Percentiles rank a stretch among this genome's conserved stretches.
phyloP scores from a whole-genome alignment of 2,329 filamentous ascomycete genomes.

The Beauveria varroae region DNA sequence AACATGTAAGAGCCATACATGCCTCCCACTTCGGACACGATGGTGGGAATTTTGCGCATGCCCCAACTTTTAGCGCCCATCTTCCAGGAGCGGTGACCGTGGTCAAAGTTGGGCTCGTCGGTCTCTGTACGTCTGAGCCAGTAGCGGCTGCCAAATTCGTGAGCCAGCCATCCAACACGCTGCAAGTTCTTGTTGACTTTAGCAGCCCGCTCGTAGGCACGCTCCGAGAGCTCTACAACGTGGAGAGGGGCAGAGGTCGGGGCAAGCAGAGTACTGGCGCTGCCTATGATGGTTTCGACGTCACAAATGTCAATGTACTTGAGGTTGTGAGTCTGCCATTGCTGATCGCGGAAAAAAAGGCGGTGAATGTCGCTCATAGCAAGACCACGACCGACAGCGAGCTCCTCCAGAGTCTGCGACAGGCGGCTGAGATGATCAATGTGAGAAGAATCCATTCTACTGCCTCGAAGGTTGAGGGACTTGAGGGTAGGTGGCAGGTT shows the following conservation, averaged over 20 bases:
- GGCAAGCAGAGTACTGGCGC: constrained; percentile 53
- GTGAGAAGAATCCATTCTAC: constrained; percentile 59
- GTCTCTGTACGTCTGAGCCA: constrained; percentile 56
- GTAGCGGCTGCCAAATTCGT: constrained; percentile 58
- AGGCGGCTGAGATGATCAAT: constrained; percentile 56
- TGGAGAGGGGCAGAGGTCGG: constrained; percentile 58
- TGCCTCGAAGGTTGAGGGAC: constrained; percentile 70
- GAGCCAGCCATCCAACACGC: constrained; percentile 61
- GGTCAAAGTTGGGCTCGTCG: constrained; percentile 27
- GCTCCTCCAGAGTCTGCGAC: constrained; percentile 64
- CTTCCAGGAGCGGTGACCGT: constrained; percentile 64
- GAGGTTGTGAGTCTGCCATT: constrained; percentile 47
- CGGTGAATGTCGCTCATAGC: constrained; percentile 57
- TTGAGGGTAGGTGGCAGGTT: constrained; percentile 58
- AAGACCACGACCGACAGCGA: constrained; percentile 64
- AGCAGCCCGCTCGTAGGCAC: constrained; percentile 56
- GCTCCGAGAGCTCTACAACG: constrained; percentile 67
- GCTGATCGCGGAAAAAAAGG: constrained; percentile 49
- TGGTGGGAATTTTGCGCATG: constrained; percentile 87
- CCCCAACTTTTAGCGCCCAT: constrained; percentile 81
- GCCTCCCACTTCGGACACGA: constrained; percentile 82
- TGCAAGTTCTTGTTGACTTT: constrained; percentile 55
- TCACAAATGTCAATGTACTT: constrained; percentile 74
- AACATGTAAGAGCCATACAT: constrained; percentile 77
- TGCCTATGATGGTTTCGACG: constrained; percentile 45